Conservation (phyloP, 2,329 filamentous ascomycete species). For the Exophiala viscosa region DNA sequence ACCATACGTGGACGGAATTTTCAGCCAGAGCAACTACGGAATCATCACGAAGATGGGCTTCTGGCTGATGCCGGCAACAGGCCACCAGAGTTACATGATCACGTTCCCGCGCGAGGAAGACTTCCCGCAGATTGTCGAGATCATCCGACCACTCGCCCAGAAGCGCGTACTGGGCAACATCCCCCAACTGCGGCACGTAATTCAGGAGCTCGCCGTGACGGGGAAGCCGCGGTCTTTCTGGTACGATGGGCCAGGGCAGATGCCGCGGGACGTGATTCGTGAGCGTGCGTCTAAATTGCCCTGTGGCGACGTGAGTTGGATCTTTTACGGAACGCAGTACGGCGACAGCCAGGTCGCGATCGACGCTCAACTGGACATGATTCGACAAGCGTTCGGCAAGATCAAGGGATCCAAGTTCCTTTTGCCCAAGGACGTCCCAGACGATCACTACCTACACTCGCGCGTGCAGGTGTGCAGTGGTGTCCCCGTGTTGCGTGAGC, state of each 20-base stretch:
- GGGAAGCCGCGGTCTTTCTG: slow-evolving; percentile 31
- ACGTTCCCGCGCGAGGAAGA: slow-evolving; percentile 40
- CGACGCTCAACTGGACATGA: slow-evolving; percentile 28
- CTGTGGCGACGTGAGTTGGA: slow-evolving; percentile 31
- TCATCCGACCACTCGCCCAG: slow-evolving; percentile 35
- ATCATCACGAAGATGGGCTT: slow-evolving; percentile 30
- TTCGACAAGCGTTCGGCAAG: slow-evolving; percentile 29
- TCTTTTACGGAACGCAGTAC: slow-evolving; percentile 34
- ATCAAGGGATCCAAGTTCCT: slow-evolving; percentile 34
- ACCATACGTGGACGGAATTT: slow-evolving; percentile 37
- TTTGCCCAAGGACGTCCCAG: slow-evolving; percentile 32
- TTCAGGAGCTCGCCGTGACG: slow-evolving; percentile 33
- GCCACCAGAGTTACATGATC: slow-evolving; percentile 40
- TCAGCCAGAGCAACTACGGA: slow-evolving; percentile 33
- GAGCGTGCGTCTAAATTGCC: slow-evolving; percentile 30
- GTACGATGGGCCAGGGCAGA: slow-evolving; percentile 28
- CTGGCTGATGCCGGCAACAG: slow-evolving; percentile 31
- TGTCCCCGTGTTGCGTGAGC: slow-evolving; percentile 30
- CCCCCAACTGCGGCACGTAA: slow-evolving; percentile 32
- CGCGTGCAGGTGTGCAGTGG: slow-evolving; percentile 31
- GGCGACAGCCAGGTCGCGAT: slow-evolving; percentile 28
- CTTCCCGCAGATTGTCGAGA: slow-evolving; percentile 36
- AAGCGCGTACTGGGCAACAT: slow-evolving; percentile 32
- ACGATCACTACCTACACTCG: slow-evolving; percentile 32
- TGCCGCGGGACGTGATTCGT: slow-evolving; percentile 32